Base-by-base conservation (phyloP, 1,284 basidiomycete species). In the Vanrija sp. region DNA sequence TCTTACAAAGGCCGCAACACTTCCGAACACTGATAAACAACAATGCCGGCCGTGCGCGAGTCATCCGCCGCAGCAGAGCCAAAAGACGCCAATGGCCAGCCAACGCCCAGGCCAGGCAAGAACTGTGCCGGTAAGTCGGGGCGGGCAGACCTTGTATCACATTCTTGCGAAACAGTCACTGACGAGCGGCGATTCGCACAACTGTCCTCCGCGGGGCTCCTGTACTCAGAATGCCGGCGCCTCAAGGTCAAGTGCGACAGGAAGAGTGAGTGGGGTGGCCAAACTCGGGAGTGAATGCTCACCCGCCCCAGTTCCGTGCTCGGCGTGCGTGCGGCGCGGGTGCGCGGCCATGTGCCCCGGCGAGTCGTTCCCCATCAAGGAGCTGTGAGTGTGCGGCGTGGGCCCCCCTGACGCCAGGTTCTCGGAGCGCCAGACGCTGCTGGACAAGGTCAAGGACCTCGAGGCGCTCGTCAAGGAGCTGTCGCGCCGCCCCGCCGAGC, bases 201-300 rank as follows among this genome's bases (percentile, higher is more conserved):
- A 31, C 31, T 9, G 12, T 31, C 31, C 31, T 31, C 31, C 31
- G 31, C 31, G 31, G 31, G 31, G 31, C 31, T 31, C 31, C 31
- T n/a, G n/a, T n/a, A n/a, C n/a, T n/a, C 47, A 48, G 47, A 48
- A 22, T 48, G 47, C 15, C 47, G 47, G n/a, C 23, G 47, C 27
- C 23, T 48, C 38, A 48, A 48, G 37, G 48, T 49, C 41, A 49
- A 49, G 41, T 49, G 48, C 16, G 48, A 49, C 18, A 37, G 48
- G 25, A 41, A 49, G 23, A 39, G 48, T 44, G 22, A 41, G 48
- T 43, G 4, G 16, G 7, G 18, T 22, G 22, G 31, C 9, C 2
- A 3, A 3, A 35, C 19, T 3, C 15, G 22, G 9, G 7, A 19
- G 12, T 6, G n/a, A n/a, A n/a, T 12, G 37, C 37, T 41, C 12